Evolutionary conservation across 371 early-diverging fungal species (phyloP).

Genomic region (Cokeromyces recurvatus): DNA sequence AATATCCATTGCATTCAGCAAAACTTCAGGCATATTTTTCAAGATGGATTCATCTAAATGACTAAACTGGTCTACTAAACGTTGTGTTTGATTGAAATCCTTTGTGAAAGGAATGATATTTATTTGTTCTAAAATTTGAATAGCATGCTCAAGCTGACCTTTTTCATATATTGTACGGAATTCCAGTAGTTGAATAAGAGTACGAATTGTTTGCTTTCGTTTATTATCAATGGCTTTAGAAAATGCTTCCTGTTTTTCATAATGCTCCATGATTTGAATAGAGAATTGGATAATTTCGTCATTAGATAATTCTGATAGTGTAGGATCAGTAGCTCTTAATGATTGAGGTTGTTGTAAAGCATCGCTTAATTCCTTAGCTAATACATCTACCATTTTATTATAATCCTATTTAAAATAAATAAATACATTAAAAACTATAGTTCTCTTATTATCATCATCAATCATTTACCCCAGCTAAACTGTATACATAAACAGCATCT

Average conservation of each 20-base stretch:
- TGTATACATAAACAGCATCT: conserved; percentile 76
- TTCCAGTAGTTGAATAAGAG: conserved; percentile 51
- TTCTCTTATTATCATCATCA: neutral
- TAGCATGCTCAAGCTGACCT: conserved; percentile 41
- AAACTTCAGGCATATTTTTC: conserved; percentile 71
- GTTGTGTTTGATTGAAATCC: conserved; percentile 51
- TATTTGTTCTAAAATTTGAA: neutral
- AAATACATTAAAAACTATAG: too few relatives aligned
- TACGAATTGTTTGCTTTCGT: conserved; percentile 44
- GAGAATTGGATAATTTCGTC: conserved; percentile 40
- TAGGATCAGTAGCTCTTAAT: neutral
- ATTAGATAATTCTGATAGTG: conserved; percentile 1
- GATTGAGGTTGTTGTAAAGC: conserved; percentile 32
- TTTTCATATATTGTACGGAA: conserved; percentile 51
- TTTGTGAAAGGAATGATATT: conserved; percentile 61
- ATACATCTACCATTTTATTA: conserved; percentile 69
- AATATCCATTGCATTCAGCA: conserved; percentile 70
- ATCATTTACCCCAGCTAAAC: conserved; percentile 37
- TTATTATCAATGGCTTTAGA: conserved; percentile 27
- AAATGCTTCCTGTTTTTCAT: conserved; percentile 45
- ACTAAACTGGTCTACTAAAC: conserved; percentile 61
- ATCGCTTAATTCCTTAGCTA: conserved; percentile 76
- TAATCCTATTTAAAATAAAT: conserved; percentile 43
- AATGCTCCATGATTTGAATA: conserved; percentile 43
- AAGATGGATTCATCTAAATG: conserved; percentile 65